Evolutionary conservation across 345 rosid species (phyloP), one percentile per base, ranked within the genome.

Genomic region (Linum lewisii): DNA sequence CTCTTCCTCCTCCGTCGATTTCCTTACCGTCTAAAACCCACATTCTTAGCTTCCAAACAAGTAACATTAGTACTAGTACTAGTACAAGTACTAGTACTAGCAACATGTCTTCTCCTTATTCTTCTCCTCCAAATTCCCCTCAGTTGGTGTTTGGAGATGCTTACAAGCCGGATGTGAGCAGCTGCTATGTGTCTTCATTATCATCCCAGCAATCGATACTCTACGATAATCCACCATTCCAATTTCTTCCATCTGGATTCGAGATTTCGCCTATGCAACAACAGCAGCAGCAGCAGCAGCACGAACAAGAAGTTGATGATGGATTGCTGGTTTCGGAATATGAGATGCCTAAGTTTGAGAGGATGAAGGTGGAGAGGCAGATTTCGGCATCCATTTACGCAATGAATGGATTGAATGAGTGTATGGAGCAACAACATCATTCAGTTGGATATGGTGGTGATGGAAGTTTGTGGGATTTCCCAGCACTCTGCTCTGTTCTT

Each of bases 391-490:
- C 87, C 2, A 50, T 84, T 9, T 82, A 79, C 61, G 76, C 84
- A 0, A 77, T 78, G 80, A 77, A 75, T 63, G 97, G 90, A 63
- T 78, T 78, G 32, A 80, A 62, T 9, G 68, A 76, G 61, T 73
- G 64, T 81, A 73, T 78, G 57, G 72, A 75, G 32, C 34, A 29
- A 29, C 34, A 29, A 29, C 34, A 29, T 29, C 34, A 29, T 29
- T 8, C 34, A 8, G 7, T 8, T 29, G 73, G 66, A 7, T 75
- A 69, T 56, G 81, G 72, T 47, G 73, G 79, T 13, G 66, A 62
- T 9, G 87, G 77, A n/a, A 74, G 79, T 57, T 49, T 79, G 47
- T 84, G 91, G 91, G 94, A 85, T 78, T 66, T 85, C 57, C 77
- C 87, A 5, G 29, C 86, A 15, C 74, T 81, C 61, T 73, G 69